phyloP scores from a whole-genome alignment of 148 eudicot genomes.

The Nepenthes mirabilis region DNA sequence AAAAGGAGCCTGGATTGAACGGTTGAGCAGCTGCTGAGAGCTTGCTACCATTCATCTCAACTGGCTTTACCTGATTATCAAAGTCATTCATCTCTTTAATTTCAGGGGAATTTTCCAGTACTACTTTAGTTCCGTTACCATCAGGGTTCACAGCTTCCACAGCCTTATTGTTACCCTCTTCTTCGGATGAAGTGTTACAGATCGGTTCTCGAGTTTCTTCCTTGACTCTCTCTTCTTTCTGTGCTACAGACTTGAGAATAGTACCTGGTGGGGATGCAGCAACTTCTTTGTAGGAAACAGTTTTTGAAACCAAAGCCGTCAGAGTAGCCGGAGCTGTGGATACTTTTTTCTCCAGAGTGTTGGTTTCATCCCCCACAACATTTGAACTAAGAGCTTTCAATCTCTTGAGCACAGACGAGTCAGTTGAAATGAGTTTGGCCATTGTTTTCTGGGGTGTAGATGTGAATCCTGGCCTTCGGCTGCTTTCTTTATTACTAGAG shows the following conservation, averaged over 20 bases:
- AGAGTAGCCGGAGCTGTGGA: slow-evolving; percentile 20
- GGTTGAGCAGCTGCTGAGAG: slow-evolving; percentile 93
- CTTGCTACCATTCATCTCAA: slow-evolving; percentile 65
- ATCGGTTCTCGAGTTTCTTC: slow-evolving; percentile 15
- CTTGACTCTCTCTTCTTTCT: slow-evolving; percentile 37
- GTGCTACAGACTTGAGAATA: slow-evolving; percentile 52
- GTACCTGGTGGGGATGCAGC: slow-evolving; percentile 96
- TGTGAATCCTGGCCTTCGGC: slow-evolving; percentile 24
- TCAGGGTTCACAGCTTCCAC: slow-evolving; percentile 18
- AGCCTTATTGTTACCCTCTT: slow-evolving; percentile 8
- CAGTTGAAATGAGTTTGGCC: slow-evolving; percentile 25
- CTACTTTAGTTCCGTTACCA: slow-evolving; percentile 21
- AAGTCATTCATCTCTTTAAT: slow-evolving; percentile 13
- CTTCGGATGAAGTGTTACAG: slow-evolving; percentile 15
- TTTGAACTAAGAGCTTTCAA: slow-evolving; percentile 19
- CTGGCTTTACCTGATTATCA: slow-evolving; percentile 39
- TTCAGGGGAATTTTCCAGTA: slow-evolving; percentile 23
- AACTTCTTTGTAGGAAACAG: slow-evolving; percentile 92
- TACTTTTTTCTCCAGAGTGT: slow-evolving; percentile 25
- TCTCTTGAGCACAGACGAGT: slow-evolving; percentile 26
- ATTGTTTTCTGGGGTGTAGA: slow-evolving; percentile 28
- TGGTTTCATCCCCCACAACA: slow-evolving; percentile 15
- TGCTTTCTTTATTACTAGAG: slow-evolving; percentile 30
- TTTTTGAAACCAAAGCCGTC: slow-evolving; percentile 60
- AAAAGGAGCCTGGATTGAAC: slow-evolving; percentile 45